These are phyloP conservation scores for Paspalum notatum DNA, from an alignment of 176 grass and related monocot species.

Conservation along the genomic window DNA sequence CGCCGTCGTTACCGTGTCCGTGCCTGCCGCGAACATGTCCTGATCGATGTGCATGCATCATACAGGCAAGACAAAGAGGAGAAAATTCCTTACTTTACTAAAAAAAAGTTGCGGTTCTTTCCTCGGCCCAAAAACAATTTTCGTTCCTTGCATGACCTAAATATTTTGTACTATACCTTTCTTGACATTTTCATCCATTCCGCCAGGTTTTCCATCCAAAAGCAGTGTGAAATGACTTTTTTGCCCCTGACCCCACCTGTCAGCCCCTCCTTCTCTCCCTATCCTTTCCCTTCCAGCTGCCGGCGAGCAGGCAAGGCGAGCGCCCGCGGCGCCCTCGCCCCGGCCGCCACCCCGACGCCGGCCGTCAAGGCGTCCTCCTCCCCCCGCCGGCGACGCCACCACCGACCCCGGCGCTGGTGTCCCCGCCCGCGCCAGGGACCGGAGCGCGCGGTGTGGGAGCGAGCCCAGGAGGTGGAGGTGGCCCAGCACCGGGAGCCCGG, in stretches of 20 bases:
- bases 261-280: too few species aligned
- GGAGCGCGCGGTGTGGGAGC: constrained; percentile 45
- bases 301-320: too few species aligned
- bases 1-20: not conserved
- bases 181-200: too few species aligned
- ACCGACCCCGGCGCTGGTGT: constrained; percentile 48
- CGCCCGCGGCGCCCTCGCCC: too few species aligned
- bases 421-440: constrained; percentile 23
- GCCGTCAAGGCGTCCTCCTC: constrained; percentile 30
- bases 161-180: too few species aligned
- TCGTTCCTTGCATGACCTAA: too few species aligned
- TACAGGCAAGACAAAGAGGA: constrained; percentile 39
- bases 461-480: constrained; percentile 52
- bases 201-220: too few species aligned
- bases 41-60: not conserved
- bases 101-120: constrained; percentile 38
- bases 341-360: constrained; percentile 42
- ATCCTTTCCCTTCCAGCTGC: too few species aligned
- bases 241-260: too few species aligned
- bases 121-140: too few species aligned
- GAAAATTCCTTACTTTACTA: too few species aligned
- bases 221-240: too few species aligned
- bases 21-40: constrained; percentile 39
- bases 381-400: constrained; percentile 47
- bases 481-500: constrained; percentile 36